Percentiles rank a stretch among this genome's conserved stretches.
Conservation (phyloP, 495 filamentous ascomycete species). For the Viridothelium virens region DNA sequence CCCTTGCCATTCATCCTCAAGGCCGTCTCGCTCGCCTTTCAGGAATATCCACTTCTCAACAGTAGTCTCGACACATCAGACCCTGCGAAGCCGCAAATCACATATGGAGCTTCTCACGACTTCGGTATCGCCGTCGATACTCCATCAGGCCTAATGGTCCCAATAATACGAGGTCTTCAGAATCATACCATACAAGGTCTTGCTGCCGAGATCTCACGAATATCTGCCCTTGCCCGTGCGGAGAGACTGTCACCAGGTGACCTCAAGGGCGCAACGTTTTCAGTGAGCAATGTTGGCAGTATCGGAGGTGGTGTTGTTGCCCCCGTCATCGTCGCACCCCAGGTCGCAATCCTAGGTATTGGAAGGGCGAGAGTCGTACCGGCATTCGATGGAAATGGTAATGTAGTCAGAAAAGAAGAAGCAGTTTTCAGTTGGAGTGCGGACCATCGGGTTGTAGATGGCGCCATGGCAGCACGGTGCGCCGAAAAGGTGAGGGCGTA, state of each 20-base stretch:
- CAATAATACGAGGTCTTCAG: slow-evolving; percentile 84
- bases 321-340: slow-evolving; percentile 79
- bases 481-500: slow-evolving; percentile 67
- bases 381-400: slow-evolving; percentile 50
- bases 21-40: slow-evolving; percentile 76
- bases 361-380: slow-evolving; percentile 69
- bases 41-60: slow-evolving; percentile 79
- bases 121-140: slow-evolving; percentile 97
- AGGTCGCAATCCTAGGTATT: slow-evolving; percentile 88
- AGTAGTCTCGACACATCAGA: slow-evolving; percentile 62
- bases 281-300: slow-evolving; percentile 93
- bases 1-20: slow-evolving; percentile 95
- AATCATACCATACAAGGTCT: slow-evolving; percentile 65
- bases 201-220: slow-evolving; percentile 63
- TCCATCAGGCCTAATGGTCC: slow-evolving; percentile 79
- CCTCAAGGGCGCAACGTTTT: slow-evolving; percentile 81
- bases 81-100: slow-evolving; percentile 53
- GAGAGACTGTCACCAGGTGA: slow-evolving; percentile 72
- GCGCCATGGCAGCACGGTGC: slow-evolving; percentile 85
- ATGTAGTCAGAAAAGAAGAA: slow-evolving; percentile 56
- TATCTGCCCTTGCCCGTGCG: slow-evolving; percentile 60
- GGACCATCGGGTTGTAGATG: slow-evolving; percentile 91
- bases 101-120: slow-evolving; percentile 78
- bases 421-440: slow-evolving; percentile 94
- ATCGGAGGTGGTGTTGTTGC: slow-evolving; percentile 88